Evolutionary conservation across 192 early-diverging fungal genomes (phyloP), one percentile per base, ranked within the genome.

Genomic region (Paraglomus brasilianum): DNA sequence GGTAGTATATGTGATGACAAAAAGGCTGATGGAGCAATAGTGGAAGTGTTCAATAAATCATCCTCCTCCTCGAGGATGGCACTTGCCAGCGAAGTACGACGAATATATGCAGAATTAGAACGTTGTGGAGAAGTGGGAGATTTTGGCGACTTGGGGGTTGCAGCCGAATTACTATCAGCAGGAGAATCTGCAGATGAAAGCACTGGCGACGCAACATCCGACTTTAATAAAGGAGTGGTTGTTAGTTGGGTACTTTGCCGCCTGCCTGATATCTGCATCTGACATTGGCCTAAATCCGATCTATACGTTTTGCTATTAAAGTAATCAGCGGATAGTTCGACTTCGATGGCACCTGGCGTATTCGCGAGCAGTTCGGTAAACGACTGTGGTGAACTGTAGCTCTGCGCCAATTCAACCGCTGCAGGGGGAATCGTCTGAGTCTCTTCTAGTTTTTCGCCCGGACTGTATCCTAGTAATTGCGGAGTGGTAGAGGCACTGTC

Each of bases 31-130:
- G 17, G 41, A 14, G 50, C 41, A 30, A 30, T 69, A 2, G 14
- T 46, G 17, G 59, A 43, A 45, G 19, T n/a, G 10, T 17, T 9
- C 15, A 68, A 19, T 7, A 44, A 39, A 10, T 69, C 67, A 44
- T 69, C 67, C 4, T 69, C 67, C 40, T 69, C 67, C 24, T 69
- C 67, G 5, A 58, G 47, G n/a, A 69, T 69, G 0, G 67, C 48
- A 9, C 22, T 43, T 14, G 13, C n/a, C 45, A 58, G 47, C 10
- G 55, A 47, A 11, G 48, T 8, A 2, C 52, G 50, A 69, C 51
- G 52, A 11, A 41, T 39, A 30, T 69, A 69, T 8, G 13, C 41
- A 21, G 64, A 38, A 0, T 50, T 55, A 39, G 64, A 38, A 0
- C 41, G 41, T 19, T 48, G 66, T 4, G 66, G 46, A 45, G 46